Conservation (phyloP, 768 basidiomycete genomes). For the Termitomyces sp. region DNA sequence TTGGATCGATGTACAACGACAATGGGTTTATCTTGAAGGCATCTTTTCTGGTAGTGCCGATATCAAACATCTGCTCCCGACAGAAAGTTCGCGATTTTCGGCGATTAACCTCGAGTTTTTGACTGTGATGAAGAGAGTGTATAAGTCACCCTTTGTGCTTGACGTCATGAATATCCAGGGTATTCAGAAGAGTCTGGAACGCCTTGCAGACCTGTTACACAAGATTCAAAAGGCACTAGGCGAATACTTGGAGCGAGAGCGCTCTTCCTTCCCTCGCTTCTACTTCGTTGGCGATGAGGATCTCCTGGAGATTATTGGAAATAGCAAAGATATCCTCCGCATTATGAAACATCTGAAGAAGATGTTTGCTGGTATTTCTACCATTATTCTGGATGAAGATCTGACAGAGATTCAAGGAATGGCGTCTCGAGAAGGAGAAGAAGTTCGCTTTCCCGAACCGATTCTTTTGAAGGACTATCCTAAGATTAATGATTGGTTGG, state of each 20-base stretch:
- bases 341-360: constrained; percentile 99
- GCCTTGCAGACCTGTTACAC: constrained; percentile 89
- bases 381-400: constrained; percentile 83
- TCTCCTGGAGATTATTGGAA: constrained; percentile 96
- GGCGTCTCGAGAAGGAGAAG: constrained; percentile 94
- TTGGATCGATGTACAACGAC: constrained; percentile 99
- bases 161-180: constrained; percentile 96
- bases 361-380: constrained; percentile 98
- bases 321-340: constrained; percentile 96
- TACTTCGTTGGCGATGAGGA: constrained; percentile 99
- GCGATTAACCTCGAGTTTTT: constrained; percentile 99
- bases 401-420: constrained; percentile 86
- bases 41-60: constrained; percentile 99
- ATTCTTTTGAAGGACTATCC: constrained; percentile 90
- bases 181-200: constrained; percentile 96
- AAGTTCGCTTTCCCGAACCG: constrained; percentile 77
- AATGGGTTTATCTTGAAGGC: constrained; percentile 99
- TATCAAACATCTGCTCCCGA: constrained; percentile 97
- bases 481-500: constrained; percentile 99
- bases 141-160: constrained; percentile 96
- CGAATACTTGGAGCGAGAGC: constrained; percentile 96
- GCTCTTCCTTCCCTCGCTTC: constrained; percentile 97
- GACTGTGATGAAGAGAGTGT: constrained; percentile 98
- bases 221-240: constrained; percentile 99
- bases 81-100: constrained; percentile 95